Conservation (phyloP, 1,139 yeast genomes). For the Geotrichum carabidarum region DNA sequence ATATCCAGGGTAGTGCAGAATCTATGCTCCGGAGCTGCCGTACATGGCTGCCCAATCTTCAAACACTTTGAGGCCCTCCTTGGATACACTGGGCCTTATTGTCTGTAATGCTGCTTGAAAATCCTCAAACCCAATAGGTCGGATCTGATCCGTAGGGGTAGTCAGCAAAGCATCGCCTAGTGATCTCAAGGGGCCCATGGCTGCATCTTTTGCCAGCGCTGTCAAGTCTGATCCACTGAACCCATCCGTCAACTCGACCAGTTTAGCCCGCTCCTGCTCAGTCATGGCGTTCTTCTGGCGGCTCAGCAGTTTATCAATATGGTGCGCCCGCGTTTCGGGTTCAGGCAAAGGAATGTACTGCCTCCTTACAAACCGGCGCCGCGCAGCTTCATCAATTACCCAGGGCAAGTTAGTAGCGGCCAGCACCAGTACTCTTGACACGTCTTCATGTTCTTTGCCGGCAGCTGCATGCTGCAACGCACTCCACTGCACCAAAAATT, state of each 20-base stretch:
- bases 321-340: conserved; percentile 69
- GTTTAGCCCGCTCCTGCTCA: conserved; percentile 55
- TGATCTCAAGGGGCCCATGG: conserved; percentile 93
- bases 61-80: conserved; percentile 72
- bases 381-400: conserved; percentile 97
- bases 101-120: conserved; percentile 72
- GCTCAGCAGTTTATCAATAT: conserved; percentile 61
- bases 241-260: conserved; percentile 66
- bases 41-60: conserved; percentile 88
- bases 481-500: conserved; percentile 93
- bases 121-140: conserved; percentile 74
- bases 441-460: conserved; percentile 53
- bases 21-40: conserved; percentile 80
- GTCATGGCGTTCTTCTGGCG: conserved; percentile 67
- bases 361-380: conserved; percentile 87
- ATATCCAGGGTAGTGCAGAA: background rate
- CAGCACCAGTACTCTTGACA: conserved; percentile 75
- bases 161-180: conserved; percentile 81
- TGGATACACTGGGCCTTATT: conserved; percentile 87
- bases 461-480: conserved; percentile 92
- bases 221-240: conserved; percentile 83
- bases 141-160: conserved; percentile 79
- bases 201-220: conserved; percentile 94
- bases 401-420: conserved; percentile 98
- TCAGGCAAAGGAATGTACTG: conserved; percentile 96